Base-by-base conservation (phyloP, 1,139 yeast genomes). In the Hansenula sp. region DNA sequence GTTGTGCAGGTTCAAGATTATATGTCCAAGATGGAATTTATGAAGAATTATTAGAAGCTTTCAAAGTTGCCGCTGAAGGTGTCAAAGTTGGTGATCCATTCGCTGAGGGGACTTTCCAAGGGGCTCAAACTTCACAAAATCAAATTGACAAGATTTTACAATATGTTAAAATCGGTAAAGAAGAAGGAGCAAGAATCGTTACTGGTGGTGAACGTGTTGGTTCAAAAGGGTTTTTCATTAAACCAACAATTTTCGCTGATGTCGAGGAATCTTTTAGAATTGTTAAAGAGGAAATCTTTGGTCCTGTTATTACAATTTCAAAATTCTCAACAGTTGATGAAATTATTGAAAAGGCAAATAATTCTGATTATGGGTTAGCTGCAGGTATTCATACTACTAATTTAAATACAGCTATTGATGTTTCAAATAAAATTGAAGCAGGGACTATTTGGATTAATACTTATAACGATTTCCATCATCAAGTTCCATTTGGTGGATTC, bases 201-300 rank as follows among this genome's bases (percentile, higher is more conserved):
- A 66, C 81, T 51, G 85, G 85, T 66, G 85, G 85, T 72, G 72
- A 68, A 54, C 74, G 81, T 67, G 42, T 62, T 24, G 79, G 74
- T 44, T 47, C 61, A 47, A 79, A 77, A 63, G 90, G 90, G 55
- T 83, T 63, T 70, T 84, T 78, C 57, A 65, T 84, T 49, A 70
- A 76, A 62, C 90, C 91, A 63, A 84, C 91, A 38, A 72, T 84
- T 48, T 83, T 84, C 55, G 75, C 80, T 51, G 79, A 81, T 58
- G 88, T 81, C 49, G 68, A 63, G 35, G 83, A 77, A 58, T 70
- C 75, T 52, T 79, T 80, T 84, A 68, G 66, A 59, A 81, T 84
- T 58, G 81, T 79, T 51, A 74, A 68, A 60, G 91, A 84, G 54
- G 93, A 84, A 62, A 79, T 79, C 55, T 79, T 79, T 49, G 85